Base-by-base conservation (phyloP, 1,284 basidiomycete species). In the Paramarasmius palmivorus region DNA sequence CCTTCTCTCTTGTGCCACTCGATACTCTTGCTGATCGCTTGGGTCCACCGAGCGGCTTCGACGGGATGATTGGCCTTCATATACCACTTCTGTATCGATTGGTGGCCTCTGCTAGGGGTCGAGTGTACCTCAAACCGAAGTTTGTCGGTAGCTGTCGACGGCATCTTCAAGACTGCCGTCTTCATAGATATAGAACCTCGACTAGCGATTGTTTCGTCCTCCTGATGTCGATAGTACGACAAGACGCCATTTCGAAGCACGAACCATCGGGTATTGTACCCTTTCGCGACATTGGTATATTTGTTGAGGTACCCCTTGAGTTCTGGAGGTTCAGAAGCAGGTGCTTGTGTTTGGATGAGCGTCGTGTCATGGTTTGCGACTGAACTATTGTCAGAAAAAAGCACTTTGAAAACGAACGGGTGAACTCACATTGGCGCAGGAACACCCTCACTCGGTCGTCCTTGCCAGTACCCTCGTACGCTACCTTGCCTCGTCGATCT, bases 221-320 rank as follows among this genome's bases (percentile, higher is more conserved):
- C 93, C 63, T 95, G 92, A 63, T 90, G 89, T 34, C 92, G 90
- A 66, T 94, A 96, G 67, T 96, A 95, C 25, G 90, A 92, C 10
- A 96, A 72, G 32, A 90, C 77, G 4, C 94, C 96, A 57, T 92
- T 84, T 62, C 92, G 86, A 36, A 98, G 80, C 0, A 98, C 94
- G 65, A 98, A 97, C 94, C 95, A 98, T 0, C 96, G 80, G 0
- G 91, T 91, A 61, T 88, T 90, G 71, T 95, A 98, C 0, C 96
- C 95, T 61, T 86, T 85, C 0, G 93, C 93, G 37, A 95, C 87
- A 62, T 95, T 96, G 4, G 90, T 88, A 68, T 94, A 96, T 70
- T 96, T 96, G 65, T 88, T 91, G 17, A 94, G 74, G 63, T 93
- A 95, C 0, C 93, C 93, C 59, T 83, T 84, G 50, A 94, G 73